Percentiles rank a stretch among this genome's conserved stretches.
Evolutionary conservation across 495 filamentous ascomycete species (phyloP).

Genomic region (Penicillium macrosclerotiorum): DNA sequence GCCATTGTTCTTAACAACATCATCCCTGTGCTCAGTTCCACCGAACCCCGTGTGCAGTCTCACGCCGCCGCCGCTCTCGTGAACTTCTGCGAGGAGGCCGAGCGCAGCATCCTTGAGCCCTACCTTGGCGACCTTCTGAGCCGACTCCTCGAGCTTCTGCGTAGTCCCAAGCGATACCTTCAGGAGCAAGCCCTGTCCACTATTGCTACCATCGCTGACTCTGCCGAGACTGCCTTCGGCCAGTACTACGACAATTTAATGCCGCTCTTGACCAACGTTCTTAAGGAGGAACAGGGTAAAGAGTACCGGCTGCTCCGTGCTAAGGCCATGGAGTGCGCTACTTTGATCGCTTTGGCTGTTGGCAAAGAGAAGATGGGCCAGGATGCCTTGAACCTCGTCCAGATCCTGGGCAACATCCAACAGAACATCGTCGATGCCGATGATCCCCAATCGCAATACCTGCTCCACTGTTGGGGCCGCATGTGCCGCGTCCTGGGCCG

Average conservation of each 20-base stretch:
- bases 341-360: conserved; percentile 92
- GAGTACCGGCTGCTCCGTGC: conserved; percentile 88
- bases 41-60: conserved; percentile 91
- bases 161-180: conserved; percentile 89
- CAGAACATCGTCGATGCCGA: conserved; percentile 84
- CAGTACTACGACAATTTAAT: conserved; percentile 94
- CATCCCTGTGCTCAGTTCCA: conserved; percentile 84
- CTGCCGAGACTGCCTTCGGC: conserved; percentile 91
- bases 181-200: conserved; percentile 98
- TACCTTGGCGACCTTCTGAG: conserved; percentile 87
- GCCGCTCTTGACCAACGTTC: conserved; percentile 87
- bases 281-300: conserved; percentile 85
- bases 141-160: conserved; percentile 78
- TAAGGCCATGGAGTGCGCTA: conserved; percentile 99
- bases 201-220: conserved; percentile 97
- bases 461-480: conserved; percentile 98
- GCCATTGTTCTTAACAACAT: conserved; percentile 81
- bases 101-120: conserved; percentile 87
- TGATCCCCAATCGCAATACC: conserved; percentile 94
- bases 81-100: conserved; percentile 99
- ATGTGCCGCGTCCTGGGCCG: conserved; percentile 93
- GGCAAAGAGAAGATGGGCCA: conserved; percentile 86
- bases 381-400: conserved; percentile 82
- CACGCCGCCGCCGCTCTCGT: conserved; percentile 96
- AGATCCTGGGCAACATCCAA: conserved; percentile 84